A percentile compares a stretch with the other conserved stretches of the same genome.
Evolutionary conservation across 441 rosid species (phyloP).

Genomic region (Theobroma grandiflorum): DNA sequence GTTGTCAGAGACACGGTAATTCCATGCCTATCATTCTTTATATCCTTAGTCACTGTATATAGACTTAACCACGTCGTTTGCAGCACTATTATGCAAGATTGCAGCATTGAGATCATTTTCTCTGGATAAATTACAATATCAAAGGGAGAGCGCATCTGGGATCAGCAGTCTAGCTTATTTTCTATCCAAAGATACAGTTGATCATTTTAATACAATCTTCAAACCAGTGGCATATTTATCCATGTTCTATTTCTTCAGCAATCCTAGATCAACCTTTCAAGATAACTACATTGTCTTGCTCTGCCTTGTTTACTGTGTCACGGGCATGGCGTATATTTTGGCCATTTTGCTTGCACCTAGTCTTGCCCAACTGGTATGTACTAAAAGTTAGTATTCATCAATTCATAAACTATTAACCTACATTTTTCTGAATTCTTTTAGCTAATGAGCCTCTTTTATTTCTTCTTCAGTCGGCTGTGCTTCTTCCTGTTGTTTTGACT

Average conservation of each 20-base stretch:
- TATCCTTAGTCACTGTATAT: background rate
- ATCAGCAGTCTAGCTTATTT: constrained; percentile 76
- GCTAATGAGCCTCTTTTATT: constrained; percentile 1
- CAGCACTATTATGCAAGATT: constrained; percentile 73
- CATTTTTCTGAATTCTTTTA: background rate
- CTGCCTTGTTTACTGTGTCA: constrained; percentile 71
- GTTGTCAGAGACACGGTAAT: background rate
- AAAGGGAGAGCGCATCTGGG: constrained; percentile 69
- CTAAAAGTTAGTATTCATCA: background rate
- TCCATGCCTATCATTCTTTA: background rate
- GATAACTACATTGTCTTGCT: constrained; percentile 63
- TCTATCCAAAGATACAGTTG: constrained; percentile 68
- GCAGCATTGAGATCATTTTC: constrained; percentile 68
- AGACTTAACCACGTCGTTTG: constrained; percentile 12
- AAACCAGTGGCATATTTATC: constrained; percentile 73
- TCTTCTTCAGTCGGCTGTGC: constrained; percentile 61
- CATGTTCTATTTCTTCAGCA: constrained; percentile 77
- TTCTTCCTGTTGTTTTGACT: constrained; percentile 69
- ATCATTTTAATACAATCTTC: constrained; percentile 57
- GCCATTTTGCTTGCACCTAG: constrained; percentile 62
- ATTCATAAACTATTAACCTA: background rate
- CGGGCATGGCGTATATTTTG: constrained; percentile 67
- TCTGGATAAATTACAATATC: constrained; percentile 59
- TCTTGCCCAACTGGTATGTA: constrained; percentile 70
- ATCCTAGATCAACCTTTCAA: constrained; percentile 65